Evolutionary conservation across 768 basidiomycete species (phyloP).

Genomic region (Dendrothele bispora): DNA sequence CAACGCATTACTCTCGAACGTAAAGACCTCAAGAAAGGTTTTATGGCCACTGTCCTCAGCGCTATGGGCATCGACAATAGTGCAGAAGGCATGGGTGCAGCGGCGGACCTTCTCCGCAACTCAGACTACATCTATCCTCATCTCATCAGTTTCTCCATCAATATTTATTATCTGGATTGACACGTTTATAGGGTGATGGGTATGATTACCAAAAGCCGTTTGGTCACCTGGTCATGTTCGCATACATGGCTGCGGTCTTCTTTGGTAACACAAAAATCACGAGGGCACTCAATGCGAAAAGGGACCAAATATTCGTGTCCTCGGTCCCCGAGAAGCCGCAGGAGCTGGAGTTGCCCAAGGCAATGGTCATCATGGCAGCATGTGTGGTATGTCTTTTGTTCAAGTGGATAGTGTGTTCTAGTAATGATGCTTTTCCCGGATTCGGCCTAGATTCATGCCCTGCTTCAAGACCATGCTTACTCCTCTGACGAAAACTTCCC

Average conservation of each 20-base stretch:
- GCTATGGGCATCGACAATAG: background rate
- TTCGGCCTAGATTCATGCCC: conserved; percentile 4
- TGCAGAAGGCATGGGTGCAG: background rate
- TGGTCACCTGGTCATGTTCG: background rate
- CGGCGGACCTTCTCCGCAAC: background rate
- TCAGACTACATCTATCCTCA: background rate
- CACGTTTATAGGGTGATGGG: background rate
- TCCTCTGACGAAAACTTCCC: background rate
- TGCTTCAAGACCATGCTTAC: background rate
- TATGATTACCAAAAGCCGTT: background rate
- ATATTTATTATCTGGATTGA: background rate
- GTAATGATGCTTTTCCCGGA: background rate
- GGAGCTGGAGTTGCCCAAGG: background rate
- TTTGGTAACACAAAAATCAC: background rate
- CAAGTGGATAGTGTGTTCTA: background rate
- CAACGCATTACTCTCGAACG: background rate
- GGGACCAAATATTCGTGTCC: background rate
- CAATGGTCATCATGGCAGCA: background rate
- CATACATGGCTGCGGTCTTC: background rate
- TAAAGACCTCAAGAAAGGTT: background rate
- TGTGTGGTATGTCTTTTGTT: background rate
- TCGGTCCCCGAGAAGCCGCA: background rate
- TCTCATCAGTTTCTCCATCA: background rate
- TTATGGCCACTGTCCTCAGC: background rate
- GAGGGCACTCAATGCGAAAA: background rate